Evolutionary conservation across 768 basidiomycete genomes (phyloP).

Genomic region (Macrolepiota fuliginosa): DNA sequence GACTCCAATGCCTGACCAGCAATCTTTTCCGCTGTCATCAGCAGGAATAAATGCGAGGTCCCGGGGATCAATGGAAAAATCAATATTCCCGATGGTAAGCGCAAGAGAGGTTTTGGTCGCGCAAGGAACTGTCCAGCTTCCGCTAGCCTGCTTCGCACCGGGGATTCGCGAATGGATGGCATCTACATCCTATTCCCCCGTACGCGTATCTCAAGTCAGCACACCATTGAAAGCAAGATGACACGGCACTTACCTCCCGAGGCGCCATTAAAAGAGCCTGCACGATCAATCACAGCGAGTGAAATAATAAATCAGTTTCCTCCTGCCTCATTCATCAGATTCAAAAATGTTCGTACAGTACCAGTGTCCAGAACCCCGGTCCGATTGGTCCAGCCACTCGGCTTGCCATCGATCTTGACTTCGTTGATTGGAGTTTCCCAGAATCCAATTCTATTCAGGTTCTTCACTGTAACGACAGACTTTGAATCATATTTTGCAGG

Average conservation of each 20-base stretch:
- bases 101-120: conserved; percentile 49
- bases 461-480: conserved; percentile 58
- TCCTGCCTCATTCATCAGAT: background rate
- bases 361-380: conserved; percentile 72
- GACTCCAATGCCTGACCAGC: conserved; percentile 58
- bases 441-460: conserved; percentile 69
- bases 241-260: background rate
- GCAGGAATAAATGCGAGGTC: conserved; percentile 57
- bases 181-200: conserved; percentile 41
- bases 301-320: background rate
- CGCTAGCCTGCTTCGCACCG: conserved; percentile 48
- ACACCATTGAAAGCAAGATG: conserved; percentile 12
- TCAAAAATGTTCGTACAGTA: conserved; percentile 4
- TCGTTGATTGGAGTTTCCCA: conserved; percentile 73
- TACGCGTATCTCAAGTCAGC: background rate
- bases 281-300: background rate
- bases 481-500: conserved; percentile 57
- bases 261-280: conserved; percentile 5
- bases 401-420: conserved; percentile 55
- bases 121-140: conserved; percentile 65
- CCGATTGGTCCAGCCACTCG: conserved; percentile 51
- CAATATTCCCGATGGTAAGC: conserved; percentile 54
- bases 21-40: conserved; percentile 45
- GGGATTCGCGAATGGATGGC: conserved; percentile 55
- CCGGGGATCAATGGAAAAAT: conserved; percentile 56